A percentile compares a stretch with the other conserved stretches of the same genome.
Conservation (phyloP, 768 basidiomycete species). For the Mycena albidolilacea region DNA sequence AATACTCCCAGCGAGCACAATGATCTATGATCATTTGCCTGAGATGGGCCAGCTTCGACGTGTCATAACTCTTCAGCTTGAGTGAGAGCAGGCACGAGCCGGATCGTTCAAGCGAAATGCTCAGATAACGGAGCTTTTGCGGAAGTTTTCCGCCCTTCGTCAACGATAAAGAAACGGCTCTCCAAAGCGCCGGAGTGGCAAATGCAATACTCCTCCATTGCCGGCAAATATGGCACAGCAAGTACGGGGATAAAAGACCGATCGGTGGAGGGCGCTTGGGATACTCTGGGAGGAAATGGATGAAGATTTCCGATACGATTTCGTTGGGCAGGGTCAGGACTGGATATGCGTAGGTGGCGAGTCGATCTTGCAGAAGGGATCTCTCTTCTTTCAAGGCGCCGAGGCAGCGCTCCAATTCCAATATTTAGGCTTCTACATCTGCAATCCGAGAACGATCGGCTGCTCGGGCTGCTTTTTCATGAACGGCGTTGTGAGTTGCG, state of each 20-base stretch:
- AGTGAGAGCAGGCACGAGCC: conserved; percentile 2
- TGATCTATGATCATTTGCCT: not conserved
- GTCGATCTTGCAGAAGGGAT: not conserved
- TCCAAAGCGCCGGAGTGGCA: conserved; percentile 8
- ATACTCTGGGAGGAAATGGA: not conserved
- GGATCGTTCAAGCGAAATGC: not conserved
- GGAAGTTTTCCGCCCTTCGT: too few species aligned
- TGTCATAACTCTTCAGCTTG: not conserved
- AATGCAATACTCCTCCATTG: conserved; percentile 5
- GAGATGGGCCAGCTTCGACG: not conserved
- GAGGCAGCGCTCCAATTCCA: not conserved
- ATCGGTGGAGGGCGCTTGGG: not conserved
- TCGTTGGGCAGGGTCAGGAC: not conserved
- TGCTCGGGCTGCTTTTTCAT: not conserved
- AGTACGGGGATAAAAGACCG: not conserved
- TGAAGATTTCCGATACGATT: not conserved
- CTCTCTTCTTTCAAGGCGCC: not conserved
- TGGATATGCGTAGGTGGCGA: not conserved
- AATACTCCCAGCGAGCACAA: conserved; percentile 1
- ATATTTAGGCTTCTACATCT: not conserved
- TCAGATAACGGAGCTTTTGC: not conserved
- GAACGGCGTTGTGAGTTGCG: too few species aligned
- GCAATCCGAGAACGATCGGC: not conserved
- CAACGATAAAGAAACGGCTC: not conserved
- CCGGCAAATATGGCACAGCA: not conserved